Percentiles rank a stretch among this genome's conserved stretches.
phyloP scores from a whole-genome alignment of 768 basidiomycete species.

The Russula brevipes region DNA sequence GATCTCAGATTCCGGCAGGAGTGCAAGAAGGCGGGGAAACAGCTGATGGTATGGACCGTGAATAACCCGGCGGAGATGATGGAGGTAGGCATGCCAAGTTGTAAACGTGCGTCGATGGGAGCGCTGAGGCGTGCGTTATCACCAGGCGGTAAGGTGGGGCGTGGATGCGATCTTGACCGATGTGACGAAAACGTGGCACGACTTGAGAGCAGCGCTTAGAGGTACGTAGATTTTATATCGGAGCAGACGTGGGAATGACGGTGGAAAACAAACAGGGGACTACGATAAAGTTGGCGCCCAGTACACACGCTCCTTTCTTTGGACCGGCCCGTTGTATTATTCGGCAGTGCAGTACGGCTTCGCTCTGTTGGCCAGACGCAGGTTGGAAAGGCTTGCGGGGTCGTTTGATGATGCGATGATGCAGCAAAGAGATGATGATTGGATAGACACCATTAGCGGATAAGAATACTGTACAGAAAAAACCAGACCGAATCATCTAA shows the following conservation, averaged over 20 bases:
- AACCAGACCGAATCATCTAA: no score
- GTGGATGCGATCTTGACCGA: slow-evolving; percentile 47
- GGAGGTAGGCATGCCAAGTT: slow-evolving; percentile 49
- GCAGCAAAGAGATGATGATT: not conserved
- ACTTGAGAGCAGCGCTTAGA: slow-evolving; percentile 34
- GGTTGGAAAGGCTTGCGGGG: slow-evolving; percentile 22
- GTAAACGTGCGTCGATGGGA: not conserved
- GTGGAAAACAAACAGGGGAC: slow-evolving; percentile 13
- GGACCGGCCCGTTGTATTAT: slow-evolving; percentile 24
- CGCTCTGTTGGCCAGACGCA: not conserved
- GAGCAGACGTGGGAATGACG: not conserved
- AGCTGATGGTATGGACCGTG: slow-evolving; percentile 94
- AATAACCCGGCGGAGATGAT: slow-evolving; percentile 87
- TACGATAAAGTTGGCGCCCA: slow-evolving; percentile 24
- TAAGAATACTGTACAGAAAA: no score
- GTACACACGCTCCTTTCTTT: slow-evolving; percentile 26
- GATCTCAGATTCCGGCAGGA: slow-evolving; percentile 65
- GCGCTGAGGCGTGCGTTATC: slow-evolving; percentile 30
- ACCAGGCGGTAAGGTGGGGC: slow-evolving; percentile 56
- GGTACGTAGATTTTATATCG: slow-evolving; percentile 7
- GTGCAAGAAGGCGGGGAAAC: slow-evolving; percentile 74
- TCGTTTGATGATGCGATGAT: slow-evolving; percentile 20
- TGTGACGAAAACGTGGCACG: slow-evolving; percentile 38
- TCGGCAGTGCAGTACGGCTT: slow-evolving; percentile 14
- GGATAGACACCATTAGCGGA: no score